Conservation (phyloP, 1,139 yeast genomes). For the Hyphopichia pseudoburtonii region DNA sequence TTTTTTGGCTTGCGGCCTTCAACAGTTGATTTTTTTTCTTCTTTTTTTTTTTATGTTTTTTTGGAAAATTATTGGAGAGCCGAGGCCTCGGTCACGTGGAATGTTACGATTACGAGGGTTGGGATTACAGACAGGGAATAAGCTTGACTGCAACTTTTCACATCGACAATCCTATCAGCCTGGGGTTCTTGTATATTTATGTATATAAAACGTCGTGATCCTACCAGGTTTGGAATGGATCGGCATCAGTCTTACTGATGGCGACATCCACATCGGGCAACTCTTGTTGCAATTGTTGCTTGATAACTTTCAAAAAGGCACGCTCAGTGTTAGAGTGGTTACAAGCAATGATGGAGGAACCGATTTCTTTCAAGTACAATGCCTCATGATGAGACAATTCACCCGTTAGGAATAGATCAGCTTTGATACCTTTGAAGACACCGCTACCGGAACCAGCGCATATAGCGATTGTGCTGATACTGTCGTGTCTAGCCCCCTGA, state of each 20-base stretch:
- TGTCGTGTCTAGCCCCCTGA: constrained; percentile 28
- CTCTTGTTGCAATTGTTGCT: constrained; percentile 46
- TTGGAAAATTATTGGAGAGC: too few species aligned
- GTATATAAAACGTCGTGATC: neutral
- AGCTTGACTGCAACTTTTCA: too few species aligned
- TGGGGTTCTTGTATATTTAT: neutral
- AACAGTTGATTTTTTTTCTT: too few species aligned
- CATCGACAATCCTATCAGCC: too few species aligned
- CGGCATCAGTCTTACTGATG: constrained; percentile 54
- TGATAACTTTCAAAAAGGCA: constrained; percentile 63
- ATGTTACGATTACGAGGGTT: constrained; percentile 1
- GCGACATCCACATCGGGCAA: constrained; percentile 44
- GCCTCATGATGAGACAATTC: constrained; percentile 94
- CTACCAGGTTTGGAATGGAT: constrained; percentile 50
- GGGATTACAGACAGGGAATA: too few species aligned
- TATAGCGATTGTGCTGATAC: constrained; percentile 62
- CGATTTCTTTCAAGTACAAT: constrained; percentile 67
- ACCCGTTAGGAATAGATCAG: constrained; percentile 86
- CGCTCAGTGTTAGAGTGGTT: constrained; percentile 94
- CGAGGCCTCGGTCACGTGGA: too few species aligned
- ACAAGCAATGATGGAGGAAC: constrained; percentile 70
- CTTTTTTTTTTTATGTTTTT: too few species aligned
- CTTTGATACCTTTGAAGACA: constrained; percentile 60
- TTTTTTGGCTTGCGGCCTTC: too few species aligned
- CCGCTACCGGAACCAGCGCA: constrained; percentile 96